Conservation (phyloP, 257 asterid genomes). For the Ilex asprella region DNA sequence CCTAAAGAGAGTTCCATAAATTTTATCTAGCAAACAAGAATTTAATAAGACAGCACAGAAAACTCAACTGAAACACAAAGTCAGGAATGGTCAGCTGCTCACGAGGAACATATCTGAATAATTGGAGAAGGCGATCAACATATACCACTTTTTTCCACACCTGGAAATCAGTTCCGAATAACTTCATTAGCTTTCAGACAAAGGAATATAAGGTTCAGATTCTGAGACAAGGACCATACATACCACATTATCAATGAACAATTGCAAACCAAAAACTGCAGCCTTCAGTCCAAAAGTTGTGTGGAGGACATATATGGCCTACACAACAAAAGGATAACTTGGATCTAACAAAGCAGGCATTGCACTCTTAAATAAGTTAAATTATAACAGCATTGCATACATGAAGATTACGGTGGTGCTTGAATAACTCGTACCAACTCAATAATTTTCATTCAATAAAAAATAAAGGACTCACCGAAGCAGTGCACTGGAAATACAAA, state of each 20-base stretch:
- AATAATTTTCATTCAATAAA: no score
- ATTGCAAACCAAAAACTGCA: conserved; percentile 73
- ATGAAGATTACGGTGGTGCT: conserved; percentile 92
- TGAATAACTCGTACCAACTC: no score
- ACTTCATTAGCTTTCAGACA: no score
- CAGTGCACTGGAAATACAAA: no score
- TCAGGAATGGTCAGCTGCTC: conserved; percentile 93
- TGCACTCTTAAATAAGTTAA: not conserved
- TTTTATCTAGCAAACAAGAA: no score
- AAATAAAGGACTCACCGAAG: no score
- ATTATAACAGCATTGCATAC: conserved; percentile 30
- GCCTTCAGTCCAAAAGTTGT: conserved; percentile 90
- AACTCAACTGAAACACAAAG: conserved; percentile 94
- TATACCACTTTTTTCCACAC: conserved; percentile 97
- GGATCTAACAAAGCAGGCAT: not conserved
- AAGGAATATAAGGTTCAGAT: no score
- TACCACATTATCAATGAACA: conserved; percentile 78
- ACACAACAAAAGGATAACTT: conserved; percentile 13
- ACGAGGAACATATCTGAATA: conserved; percentile 83
- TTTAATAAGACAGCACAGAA: conserved; percentile 1
- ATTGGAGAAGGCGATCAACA: conserved; percentile 90
- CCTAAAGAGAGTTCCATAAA: not conserved
- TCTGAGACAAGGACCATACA: not conserved
- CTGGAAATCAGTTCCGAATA: conserved; percentile 25
- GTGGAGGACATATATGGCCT: conserved; percentile 94